Conservation (phyloP, 345 rosid species). For the Linum lewisii region DNA sequence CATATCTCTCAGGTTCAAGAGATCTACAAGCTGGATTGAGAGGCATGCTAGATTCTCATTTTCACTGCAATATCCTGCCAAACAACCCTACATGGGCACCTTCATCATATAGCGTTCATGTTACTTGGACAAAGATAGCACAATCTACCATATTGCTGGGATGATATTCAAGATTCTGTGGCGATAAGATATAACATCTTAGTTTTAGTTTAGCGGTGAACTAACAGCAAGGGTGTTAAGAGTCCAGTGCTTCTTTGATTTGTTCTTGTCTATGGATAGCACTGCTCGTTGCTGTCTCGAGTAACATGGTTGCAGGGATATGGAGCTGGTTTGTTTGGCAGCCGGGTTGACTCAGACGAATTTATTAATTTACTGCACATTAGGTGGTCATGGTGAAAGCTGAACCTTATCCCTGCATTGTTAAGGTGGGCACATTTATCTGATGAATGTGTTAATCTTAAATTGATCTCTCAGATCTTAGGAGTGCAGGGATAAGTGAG, state of each 20-base stretch:
- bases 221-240: neutral
- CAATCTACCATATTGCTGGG: conserved; percentile 9
- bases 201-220: neutral
- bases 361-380: conserved; percentile 29
- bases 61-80: conserved; percentile 17
- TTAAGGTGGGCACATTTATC: conserved; percentile 97
- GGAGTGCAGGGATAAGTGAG: conserved; percentile 94
- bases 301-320: conserved; percentile 56
- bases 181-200: neutral
- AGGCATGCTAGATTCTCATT: conserved; percentile 22
- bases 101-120: conserved; percentile 26
- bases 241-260: conserved; percentile 13
- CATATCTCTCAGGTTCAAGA: conserved; percentile 15
- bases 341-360: conserved; percentile 75
- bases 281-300: conserved; percentile 28
- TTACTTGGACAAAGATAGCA: conserved; percentile 33
- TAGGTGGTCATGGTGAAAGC: conserved; percentile 33
- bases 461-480: conserved; percentile 50
- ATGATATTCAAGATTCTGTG: conserved; percentile 7
- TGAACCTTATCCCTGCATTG: conserved; percentile 95
- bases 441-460: conserved; percentile 72
- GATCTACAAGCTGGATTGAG: conserved; percentile 26
- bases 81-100: conserved; percentile 12
- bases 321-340: conserved; percentile 79
- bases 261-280: conserved; percentile 25